These are phyloP conservation scores for Saccharum officinarum DNA, from an alignment of 176 grass and related monocot genomes.

Conservation along the genomic window DNA sequence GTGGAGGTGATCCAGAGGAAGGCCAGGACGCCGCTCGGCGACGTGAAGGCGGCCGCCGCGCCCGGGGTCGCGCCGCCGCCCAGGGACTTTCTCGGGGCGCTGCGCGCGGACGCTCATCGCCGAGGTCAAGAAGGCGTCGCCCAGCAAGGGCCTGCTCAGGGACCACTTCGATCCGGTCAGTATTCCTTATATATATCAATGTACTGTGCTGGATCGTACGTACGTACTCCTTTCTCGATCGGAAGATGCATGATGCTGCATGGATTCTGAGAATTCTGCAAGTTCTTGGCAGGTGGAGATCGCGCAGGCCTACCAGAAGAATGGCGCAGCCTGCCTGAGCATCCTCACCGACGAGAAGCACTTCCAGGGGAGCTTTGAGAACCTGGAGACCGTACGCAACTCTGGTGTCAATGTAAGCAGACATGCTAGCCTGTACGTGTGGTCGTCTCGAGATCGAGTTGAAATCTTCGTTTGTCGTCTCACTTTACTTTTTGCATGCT, in stretches of 20 bases:
- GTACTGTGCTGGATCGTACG: too few species aligned
- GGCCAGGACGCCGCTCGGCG: slow-evolving; percentile 27
- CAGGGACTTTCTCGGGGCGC: slow-evolving; percentile 70
- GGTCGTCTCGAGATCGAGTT: neutral
- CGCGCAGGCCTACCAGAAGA: slow-evolving; percentile 52
- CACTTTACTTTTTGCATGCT: neutral
- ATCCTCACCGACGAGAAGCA: slow-evolving; percentile 75
- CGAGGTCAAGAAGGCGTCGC: slow-evolving; percentile 97
- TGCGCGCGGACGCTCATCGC: slow-evolving; percentile 64
- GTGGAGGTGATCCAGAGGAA: slow-evolving; percentile 71
- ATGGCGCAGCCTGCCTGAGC: slow-evolving; percentile 73
- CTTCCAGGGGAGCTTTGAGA: slow-evolving; percentile 85
- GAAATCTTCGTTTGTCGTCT: neutral
- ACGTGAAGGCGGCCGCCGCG: slow-evolving; percentile 20
- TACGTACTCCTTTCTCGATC: neutral
- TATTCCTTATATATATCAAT: too few species aligned
- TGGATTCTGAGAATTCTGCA: too few species aligned
- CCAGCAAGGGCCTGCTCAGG: slow-evolving; percentile 70
- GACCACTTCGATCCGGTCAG: slow-evolving; percentile 85
- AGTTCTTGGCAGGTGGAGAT: slow-evolving; percentile 49
- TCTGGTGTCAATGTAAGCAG: slow-evolving; percentile 63
- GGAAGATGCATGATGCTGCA: too few species aligned
- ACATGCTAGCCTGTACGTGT: neutral
- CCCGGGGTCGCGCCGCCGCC: slow-evolving; percentile 40
- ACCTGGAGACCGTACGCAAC: slow-evolving; percentile 71